A percentile compares a stretch with the other conserved stretches of the same genome.
Evolutionary conservation across 257 asterid species (phyloP).

Genomic region (Lycium ferocissimum): DNA sequence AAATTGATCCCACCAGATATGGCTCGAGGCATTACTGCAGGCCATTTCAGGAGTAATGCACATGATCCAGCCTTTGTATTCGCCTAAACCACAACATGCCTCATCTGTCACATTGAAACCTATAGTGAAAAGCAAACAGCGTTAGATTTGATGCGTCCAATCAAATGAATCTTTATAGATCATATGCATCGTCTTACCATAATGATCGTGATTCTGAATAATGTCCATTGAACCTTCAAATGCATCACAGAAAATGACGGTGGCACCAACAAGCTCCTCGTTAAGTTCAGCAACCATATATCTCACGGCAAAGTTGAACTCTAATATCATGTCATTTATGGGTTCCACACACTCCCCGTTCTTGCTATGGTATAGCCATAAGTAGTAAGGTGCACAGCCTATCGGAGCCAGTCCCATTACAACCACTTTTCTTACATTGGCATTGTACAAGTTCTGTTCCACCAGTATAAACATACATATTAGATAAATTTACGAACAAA

Average conservation of each 20-base stretch:
- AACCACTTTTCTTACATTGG: slow-evolving; percentile 79
- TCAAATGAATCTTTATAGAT: not conserved
- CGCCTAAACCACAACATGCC: slow-evolving; percentile 96
- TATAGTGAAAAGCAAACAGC: slow-evolving; percentile 36
- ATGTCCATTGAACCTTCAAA: slow-evolving; percentile 90
- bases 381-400: slow-evolving; percentile 88
- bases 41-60: slow-evolving; percentile 92
- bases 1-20: slow-evolving; percentile 97
- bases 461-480: not conserved
- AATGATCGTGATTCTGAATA: slow-evolving; percentile 62
- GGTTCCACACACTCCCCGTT: slow-evolving; percentile 65
- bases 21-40: slow-evolving; percentile 68
- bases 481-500: not conserved
- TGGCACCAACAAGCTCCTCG: slow-evolving; percentile 63
- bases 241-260: slow-evolving; percentile 83
- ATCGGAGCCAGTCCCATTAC: slow-evolving; percentile 94
- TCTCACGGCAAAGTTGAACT: slow-evolving; percentile 82
- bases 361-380: slow-evolving; percentile 63
- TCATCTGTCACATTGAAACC: slow-evolving; percentile 73
- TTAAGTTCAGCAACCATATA: slow-evolving; percentile 72
- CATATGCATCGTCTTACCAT: slow-evolving; percentile 58
- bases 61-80: slow-evolving; percentile 66
- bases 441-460: slow-evolving; percentile 80
- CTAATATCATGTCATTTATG: slow-evolving; percentile 79
- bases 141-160: not conserved